Conservation (phyloP, 2,329 filamentous ascomycete species). For the Apiospora saccharicola region DNA sequence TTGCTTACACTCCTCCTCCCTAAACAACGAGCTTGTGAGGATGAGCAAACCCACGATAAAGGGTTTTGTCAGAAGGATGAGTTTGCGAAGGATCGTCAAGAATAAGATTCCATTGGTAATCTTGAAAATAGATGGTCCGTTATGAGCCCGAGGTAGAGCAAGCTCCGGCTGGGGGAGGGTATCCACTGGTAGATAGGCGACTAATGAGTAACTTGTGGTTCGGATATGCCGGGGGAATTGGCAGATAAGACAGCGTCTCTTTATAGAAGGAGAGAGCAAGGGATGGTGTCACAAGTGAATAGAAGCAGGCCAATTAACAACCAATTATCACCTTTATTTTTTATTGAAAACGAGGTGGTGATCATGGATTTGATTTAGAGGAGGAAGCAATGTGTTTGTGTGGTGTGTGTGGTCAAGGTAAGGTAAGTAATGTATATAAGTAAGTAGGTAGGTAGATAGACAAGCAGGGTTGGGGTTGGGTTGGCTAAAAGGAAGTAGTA, state of each 20-base stretch:
- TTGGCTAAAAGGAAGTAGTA: neutral
- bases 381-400: neutral
- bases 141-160: neutral
- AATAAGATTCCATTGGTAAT: conserved; percentile 3
- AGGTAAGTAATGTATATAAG: neutral
- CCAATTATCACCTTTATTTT: neutral
- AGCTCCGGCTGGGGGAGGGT: conserved; percentile 8
- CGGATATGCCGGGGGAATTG: conserved; percentile 9
- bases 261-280: neutral
- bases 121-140: neutral
- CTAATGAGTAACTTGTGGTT: conserved; percentile 3
- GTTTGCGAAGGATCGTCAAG: neutral
- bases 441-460: neutral
- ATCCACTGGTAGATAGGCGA: conserved; percentile 15
- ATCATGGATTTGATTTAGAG: neutral
- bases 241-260: conserved; percentile 6
- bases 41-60: neutral
- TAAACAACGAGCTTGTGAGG: neutral
- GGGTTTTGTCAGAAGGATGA: neutral
- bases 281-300: neutral
- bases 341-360: neutral
- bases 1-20: conserved; percentile 2
- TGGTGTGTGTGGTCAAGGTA: neutral
- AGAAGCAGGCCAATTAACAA: neutral
- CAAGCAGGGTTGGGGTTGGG: neutral